These are phyloP conservation scores for Daldinia vernicosa DNA, from an alignment of 495 filamentous ascomycete genomes.

Conservation along the genomic window DNA sequence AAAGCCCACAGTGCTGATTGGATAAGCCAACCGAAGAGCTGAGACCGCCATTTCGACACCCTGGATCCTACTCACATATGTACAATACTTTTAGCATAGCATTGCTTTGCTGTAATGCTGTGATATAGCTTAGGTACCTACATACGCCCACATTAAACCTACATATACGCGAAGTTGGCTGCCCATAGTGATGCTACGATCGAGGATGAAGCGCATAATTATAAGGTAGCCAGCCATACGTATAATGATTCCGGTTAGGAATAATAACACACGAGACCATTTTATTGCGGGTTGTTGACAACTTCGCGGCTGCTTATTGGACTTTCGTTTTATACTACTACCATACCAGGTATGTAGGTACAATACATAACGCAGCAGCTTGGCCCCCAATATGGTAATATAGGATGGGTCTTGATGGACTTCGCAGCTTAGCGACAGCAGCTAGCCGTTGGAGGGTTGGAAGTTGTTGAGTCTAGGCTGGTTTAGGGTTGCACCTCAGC, in stretches of 20 bases:
- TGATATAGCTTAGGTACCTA: slow-evolving; percentile 4
- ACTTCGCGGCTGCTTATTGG: slow-evolving; percentile 6
- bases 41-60: slow-evolving; percentile 25
- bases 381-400: slow-evolving; percentile 4
- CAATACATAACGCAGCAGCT: not conserved
- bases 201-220: slow-evolving; percentile 19
- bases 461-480: slow-evolving; percentile 9
- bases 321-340: slow-evolving; percentile 4
- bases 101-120: slow-evolving; percentile 20
- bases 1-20: slow-evolving; percentile 6
- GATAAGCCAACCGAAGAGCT: slow-evolving; percentile 19
- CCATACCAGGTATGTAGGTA: not conserved
- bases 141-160: not conserved
- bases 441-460: slow-evolving; percentile 22
- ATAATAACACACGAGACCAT: slow-evolving; percentile 15
- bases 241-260: slow-evolving; percentile 14
- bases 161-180: slow-evolving; percentile 3
- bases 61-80: not conserved
- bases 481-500: not conserved
- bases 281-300: slow-evolving; percentile 17
- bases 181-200: slow-evolving; percentile 8
- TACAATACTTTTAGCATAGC: not conserved
- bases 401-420: not conserved
- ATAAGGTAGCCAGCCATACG: slow-evolving; percentile 8
- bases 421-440: slow-evolving; percentile 9